Conservation (phyloP, 441 rosid genomes). For the Geranium incanum region DNA sequence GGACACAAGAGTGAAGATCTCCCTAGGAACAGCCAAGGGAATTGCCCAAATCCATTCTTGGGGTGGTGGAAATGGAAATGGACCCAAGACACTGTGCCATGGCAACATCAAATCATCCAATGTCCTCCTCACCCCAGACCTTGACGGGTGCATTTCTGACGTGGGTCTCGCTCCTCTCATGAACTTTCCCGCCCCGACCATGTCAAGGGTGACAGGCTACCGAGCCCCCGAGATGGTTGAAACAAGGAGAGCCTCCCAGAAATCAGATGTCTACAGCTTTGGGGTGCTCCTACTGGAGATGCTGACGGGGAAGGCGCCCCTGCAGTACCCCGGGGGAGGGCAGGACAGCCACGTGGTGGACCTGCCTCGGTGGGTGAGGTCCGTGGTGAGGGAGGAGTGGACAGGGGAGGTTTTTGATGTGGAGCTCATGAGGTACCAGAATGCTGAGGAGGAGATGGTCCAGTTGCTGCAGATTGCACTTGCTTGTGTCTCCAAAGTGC, state of each 20-base stretch:
- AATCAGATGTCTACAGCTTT: constrained; percentile 63
- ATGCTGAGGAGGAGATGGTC: constrained; percentile 58
- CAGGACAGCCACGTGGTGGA: constrained; percentile 36
- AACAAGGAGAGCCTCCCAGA: constrained; percentile 40
- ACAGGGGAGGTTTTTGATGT: constrained; percentile 64
- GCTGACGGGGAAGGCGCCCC: constrained; percentile 54
- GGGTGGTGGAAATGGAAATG: constrained; percentile 28
- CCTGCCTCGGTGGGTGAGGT: constrained; percentile 65
- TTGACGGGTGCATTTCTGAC: constrained; percentile 50
- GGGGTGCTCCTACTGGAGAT: constrained; percentile 61
- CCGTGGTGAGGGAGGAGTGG: constrained; percentile 65
- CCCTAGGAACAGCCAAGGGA: constrained; percentile 43
- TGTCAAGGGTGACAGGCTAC: constrained; percentile 46
- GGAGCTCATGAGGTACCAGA: constrained; percentile 46
- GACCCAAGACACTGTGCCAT: constrained; percentile 25
- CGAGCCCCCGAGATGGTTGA: constrained; percentile 53
- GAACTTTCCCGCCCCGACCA: constrained; percentile 33
- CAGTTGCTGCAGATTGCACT: constrained; percentile 58
- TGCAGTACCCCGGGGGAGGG: constrained; percentile 35
- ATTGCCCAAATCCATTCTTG: constrained; percentile 43
- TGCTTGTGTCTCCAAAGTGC: constrained; percentile 42
- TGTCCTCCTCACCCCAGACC: constrained; percentile 46
- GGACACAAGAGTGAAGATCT: constrained; percentile 51
- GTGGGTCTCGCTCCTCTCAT: constrained; percentile 44
- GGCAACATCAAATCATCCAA: constrained; percentile 64